Evolutionary conservation across 306 rosid species (phyloP).

Genomic region (Coriaria nepalensis): DNA sequence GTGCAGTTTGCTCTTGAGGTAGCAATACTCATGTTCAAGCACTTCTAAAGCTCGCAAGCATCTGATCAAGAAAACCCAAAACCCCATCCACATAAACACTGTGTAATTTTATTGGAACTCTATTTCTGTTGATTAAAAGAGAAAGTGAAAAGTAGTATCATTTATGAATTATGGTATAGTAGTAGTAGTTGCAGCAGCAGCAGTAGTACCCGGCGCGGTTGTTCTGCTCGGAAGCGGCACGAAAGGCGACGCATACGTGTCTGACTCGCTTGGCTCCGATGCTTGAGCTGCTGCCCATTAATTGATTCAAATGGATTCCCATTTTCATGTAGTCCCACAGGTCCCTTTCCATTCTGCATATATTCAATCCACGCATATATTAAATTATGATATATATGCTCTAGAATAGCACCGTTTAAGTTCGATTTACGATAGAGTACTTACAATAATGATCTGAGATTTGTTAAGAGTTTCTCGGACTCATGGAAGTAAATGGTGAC

Average conservation of each 20-base stretch:
- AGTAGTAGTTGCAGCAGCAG: background rate
- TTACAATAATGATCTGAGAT: constrained; percentile 63
- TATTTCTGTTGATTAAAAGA: too few relatives aligned
- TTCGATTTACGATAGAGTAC: background rate
- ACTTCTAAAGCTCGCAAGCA: constrained; percentile 82
- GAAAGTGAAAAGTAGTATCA: too few relatives aligned
- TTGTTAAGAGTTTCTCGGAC: constrained; percentile 74
- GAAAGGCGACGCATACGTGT: constrained; percentile 83
- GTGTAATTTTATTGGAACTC: background rate
- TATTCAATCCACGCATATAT: background rate
- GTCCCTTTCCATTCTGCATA: constrained; percentile 54
- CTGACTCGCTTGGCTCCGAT: constrained; percentile 89
- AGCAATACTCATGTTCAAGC: constrained; percentile 85
- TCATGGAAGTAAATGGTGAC: constrained; percentile 87
- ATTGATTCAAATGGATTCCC: constrained; percentile 85
- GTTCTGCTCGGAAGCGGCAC: constrained; percentile 64
- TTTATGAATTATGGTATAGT: background rate
- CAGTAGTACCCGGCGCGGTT: constrained; percentile 59
- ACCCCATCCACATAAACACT: background rate
- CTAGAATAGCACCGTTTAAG: too few relatives aligned
- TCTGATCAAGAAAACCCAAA: constrained; percentile 18
- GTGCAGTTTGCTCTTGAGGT: constrained; percentile 82
- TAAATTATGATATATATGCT: too few relatives aligned
- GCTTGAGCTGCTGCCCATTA: constrained; percentile 92
- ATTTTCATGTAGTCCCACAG: constrained; percentile 62